Evolutionary conservation across 352 stramenopile genomes (phyloP).

Genomic region (Phytophthora lateralis): DNA sequence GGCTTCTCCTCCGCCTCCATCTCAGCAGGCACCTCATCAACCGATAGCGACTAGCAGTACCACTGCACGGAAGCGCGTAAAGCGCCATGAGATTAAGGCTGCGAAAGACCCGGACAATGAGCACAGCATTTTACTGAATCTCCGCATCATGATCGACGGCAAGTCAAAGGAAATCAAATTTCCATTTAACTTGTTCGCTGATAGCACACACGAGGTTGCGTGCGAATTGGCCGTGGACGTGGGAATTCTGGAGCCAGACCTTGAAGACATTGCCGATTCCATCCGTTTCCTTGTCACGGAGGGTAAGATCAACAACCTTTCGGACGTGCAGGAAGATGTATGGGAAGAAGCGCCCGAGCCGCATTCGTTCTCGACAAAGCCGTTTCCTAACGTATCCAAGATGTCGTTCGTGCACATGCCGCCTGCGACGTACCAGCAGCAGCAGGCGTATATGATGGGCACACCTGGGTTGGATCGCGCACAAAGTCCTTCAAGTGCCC

Average conservation of each 20-base stretch:
- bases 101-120: conserved; percentile 81
- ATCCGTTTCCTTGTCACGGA: conserved; percentile 90
- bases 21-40: conserved; percentile 8
- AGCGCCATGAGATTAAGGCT: conserved; percentile 85
- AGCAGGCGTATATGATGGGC: conserved; percentile 36
- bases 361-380: conserved; percentile 79
- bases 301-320: conserved; percentile 87
- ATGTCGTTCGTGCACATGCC: conserved; percentile 66
- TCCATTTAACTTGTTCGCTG: conserved; percentile 94
- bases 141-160: conserved; percentile 90
- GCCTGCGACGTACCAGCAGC: conserved; percentile 28
- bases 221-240: conserved; percentile 95
- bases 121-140: conserved; percentile 87
- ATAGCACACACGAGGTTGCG: conserved; percentile 94
- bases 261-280: conserved; percentile 94
- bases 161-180: conserved; percentile 98
- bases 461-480: conserved; percentile 26
- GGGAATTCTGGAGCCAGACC: conserved; percentile 90
- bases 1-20: conserved; percentile 8
- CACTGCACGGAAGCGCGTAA: conserved; percentile 55
- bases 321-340: conserved; percentile 75
- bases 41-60: conserved; percentile 3
- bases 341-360: conserved; percentile 89
- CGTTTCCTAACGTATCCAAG: conserved; percentile 81
- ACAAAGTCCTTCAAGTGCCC: conserved; percentile 24